Percentiles rank a stretch among this genome's conserved stretches.
Evolutionary conservation across 1,284 basidiomycete genomes (phyloP).

Genomic region (Heterobasidion irregulare): DNA sequence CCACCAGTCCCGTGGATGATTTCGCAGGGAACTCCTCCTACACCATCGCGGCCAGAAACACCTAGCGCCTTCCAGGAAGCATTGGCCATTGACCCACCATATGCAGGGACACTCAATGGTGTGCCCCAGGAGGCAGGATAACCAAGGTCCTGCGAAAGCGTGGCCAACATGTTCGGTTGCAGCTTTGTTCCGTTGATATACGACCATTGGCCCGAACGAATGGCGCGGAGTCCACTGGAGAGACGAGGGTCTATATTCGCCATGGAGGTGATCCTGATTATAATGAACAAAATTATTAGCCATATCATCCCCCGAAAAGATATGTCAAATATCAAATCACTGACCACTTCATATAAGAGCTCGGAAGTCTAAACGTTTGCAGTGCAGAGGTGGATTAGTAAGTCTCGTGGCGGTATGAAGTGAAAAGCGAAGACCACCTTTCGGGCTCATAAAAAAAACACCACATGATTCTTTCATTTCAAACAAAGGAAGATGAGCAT

Average conservation of each 20-base stretch:
- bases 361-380: constrained; percentile 43
- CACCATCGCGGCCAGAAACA: constrained; percentile 35
- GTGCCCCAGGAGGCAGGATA: constrained; percentile 57
- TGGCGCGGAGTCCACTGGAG: constrained; percentile 38
- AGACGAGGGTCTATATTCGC: constrained; percentile 60
- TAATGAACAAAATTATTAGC: neutral
- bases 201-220: constrained; percentile 48
- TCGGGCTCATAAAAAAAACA: constrained; percentile 71
- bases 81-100: constrained; percentile 44
- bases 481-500: neutral
- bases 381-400: neutral
- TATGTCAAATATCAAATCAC: neutral
- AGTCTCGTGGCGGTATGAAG: neutral
- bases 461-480: constrained; percentile 69
- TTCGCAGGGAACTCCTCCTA: constrained; percentile 70
- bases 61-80: constrained; percentile 46
- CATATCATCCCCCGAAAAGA: neutral
- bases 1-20: constrained; percentile 54
- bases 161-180: constrained; percentile 31
- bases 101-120: constrained; percentile 45
- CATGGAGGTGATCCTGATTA: constrained; percentile 50
- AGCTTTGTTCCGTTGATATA: constrained; percentile 36
- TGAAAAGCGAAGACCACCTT: constrained; percentile 32
- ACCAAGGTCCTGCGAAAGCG: constrained; percentile 46
- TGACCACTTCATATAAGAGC: constrained; percentile 64